Base-by-base conservation (phyloP, 306 rosid genomes). In the Sesbania bispinosa region DNA sequence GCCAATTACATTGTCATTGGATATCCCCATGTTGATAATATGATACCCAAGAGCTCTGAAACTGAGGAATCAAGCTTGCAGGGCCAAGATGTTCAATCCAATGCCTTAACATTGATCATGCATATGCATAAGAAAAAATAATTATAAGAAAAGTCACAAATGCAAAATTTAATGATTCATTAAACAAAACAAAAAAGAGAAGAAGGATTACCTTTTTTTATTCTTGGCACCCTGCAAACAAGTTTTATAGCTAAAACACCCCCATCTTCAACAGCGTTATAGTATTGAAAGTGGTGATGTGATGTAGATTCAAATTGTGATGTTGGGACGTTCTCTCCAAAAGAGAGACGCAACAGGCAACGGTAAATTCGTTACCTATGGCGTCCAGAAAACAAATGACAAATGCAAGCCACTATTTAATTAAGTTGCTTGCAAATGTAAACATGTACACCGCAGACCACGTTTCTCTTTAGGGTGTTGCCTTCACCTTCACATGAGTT, bases 1-100 rank as follows among this genome's bases (percentile, higher is more conserved):
- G n/a, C 99, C 99, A 53, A 77, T 84, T 15, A 83, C 51, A 54
- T 94, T 94, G 74, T 94, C 99, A 1, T 73, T 27, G 3, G 95
- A 79, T 1, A 61, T 30, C 74, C 86, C 96, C 97, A 93, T 93
- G 7, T 79, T 81, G 13, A 6, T 13, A 21, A 42, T n/a, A 32
- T 20, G 7, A 21, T 27, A 65, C 32, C 41, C 63, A 27, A 15
- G 10, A 2, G 14, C 19, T 53, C 10, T 38, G 2, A 0, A 16
- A 45, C 19, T 10, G 33, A 59, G 1, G 9, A 76, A 3, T 21
- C 60, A 46, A 60, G 53, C 64, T 78, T 69, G 83, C 86, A 82
- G 78, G 83, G 86, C 77, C 77, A 81, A 81, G 81, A 76, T 43
- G 33, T 65, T 51, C 27, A 23, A 54, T 74, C 59, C 33, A 63